phyloP scores from a whole-genome alignment of 352 stramenopile genomes.

The Peronospora farinosa region DNA sequence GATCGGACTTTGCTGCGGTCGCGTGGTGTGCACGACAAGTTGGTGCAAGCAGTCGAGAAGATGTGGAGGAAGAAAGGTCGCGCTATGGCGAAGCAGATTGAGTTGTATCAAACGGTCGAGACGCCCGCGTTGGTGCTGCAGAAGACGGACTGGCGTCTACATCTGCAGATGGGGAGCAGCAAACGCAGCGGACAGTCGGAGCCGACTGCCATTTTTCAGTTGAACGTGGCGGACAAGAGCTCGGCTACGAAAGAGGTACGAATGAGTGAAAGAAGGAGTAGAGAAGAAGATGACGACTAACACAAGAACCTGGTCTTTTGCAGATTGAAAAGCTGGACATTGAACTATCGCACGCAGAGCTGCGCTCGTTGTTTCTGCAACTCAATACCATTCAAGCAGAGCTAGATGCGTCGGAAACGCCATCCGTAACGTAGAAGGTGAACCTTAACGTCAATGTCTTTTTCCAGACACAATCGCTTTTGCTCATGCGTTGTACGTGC shows the following conservation, averaged over 20 bases:
- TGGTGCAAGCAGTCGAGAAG: conserved; percentile 37
- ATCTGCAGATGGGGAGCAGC: conserved; percentile 49
- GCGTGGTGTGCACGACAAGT: conserved; percentile 21
- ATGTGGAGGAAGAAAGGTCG: conserved; percentile 56
- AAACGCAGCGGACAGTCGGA: conserved; percentile 34
- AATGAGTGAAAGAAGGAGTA: neutral
- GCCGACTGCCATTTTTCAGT: conserved; percentile 49
- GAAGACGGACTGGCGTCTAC: conserved; percentile 43
- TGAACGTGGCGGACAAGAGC: conserved; percentile 25
- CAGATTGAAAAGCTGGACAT: conserved; percentile 49
- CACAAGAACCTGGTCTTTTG: neutral
- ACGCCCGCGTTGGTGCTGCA: conserved; percentile 26
- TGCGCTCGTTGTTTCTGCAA: conserved; percentile 49
- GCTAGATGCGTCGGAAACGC: conserved; percentile 26
- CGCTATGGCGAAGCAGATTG: conserved; percentile 12
- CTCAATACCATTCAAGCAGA: conserved; percentile 55
- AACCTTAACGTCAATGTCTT: neutral
- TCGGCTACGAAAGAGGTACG: conserved; percentile 13
- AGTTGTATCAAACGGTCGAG: conserved; percentile 1
- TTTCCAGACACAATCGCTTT: neutral
- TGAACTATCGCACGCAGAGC: conserved; percentile 51
- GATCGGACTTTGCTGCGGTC: conserved; percentile 25
- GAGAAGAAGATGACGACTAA: neutral
- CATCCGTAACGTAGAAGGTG: conserved; percentile 15
- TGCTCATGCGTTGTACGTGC: neutral